Conservation (phyloP, 805 yeast genomes). For the Lipomyces sp. region DNA sequence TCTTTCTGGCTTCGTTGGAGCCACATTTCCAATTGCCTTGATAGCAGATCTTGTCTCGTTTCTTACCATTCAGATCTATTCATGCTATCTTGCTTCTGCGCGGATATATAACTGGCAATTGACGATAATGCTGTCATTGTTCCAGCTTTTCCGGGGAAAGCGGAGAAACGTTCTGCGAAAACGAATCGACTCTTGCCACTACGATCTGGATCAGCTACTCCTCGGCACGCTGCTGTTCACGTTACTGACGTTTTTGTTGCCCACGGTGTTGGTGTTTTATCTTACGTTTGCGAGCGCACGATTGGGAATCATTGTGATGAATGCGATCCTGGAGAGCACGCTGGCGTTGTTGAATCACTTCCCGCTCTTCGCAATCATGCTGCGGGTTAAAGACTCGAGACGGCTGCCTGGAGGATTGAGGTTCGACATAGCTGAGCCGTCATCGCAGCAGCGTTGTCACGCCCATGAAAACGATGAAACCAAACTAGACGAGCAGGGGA, state of each 20-base stretch:
- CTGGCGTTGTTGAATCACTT: conserved; percentile 72
- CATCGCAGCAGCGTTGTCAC: neutral
- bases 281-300: conserved; percentile 63
- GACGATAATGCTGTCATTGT: conserved; percentile 63
- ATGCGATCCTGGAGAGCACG: conserved; percentile 54
- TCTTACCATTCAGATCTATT: conserved; percentile 64
- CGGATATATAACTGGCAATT: conserved; percentile 75
- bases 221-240: conserved; percentile 88
- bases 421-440: conserved; percentile 29
- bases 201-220: conserved; percentile 79
- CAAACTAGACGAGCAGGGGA: conserved; percentile 10
- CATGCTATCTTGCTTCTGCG: conserved; percentile 76
- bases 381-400: conserved; percentile 75
- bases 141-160: conserved; percentile 83
- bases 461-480: neutral
- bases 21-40: conserved; percentile 65
- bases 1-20: conserved; percentile 52
- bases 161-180: conserved; percentile 79
- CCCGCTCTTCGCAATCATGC: conserved; percentile 78
- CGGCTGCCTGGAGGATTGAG: conserved; percentile 61
- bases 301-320: conserved; percentile 47
- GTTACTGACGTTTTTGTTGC: conserved; percentile 69
- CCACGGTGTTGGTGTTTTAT: conserved; percentile 86
- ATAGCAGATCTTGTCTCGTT: conserved; percentile 62
- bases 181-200: conserved; percentile 80